Evolutionary conservation across 495 filamentous ascomycete genomes (phyloP), one percentile per base, ranked within the genome.

Genomic region (Bathelium albidoporum): DNA sequence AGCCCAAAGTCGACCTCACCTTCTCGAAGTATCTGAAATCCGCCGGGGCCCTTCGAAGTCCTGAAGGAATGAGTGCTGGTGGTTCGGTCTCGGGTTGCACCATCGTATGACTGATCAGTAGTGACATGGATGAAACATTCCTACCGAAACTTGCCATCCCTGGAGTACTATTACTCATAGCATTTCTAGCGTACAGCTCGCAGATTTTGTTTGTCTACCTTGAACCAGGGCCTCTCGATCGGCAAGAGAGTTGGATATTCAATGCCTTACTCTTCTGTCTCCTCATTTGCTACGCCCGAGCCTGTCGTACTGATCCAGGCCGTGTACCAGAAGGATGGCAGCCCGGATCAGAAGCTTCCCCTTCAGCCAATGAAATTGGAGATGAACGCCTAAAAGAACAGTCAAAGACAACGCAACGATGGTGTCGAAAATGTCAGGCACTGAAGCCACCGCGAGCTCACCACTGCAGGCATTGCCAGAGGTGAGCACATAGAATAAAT

Each of bases 381-480:
- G 9, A 55, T 29, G 49, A 29, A 29, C 29, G 7, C 49, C 4
- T 11, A n/a, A 55, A 29, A 55, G 49, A 55, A 29, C 20, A 26
- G 22, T 24, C 49, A 55, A 55, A 55, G 49, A 11, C 49, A 16
- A 65, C 77, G 65, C 73, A 77, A 66, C 72, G 85, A 66, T 97
- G 90, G 90, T 98, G 94, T 74, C 86, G 85, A 69, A 96, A 89
- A 74, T 98, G 94, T 71, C 77, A 86, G 55, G 83, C 85, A 14
- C 83, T 81, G 20, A 97, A 97, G 68, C 90, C 95, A 11, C 89
- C 89, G 7, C 80, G 94, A 59, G 83, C 91, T 44, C 95, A 98
- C 77, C 94, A 98, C 77, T 98, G 94, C 79, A 88, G 87, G 67
- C 84, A 82, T 58, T 98, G 94, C 76, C 79, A 80, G 68, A 86